These are phyloP conservation scores for Emergomyces orientalis DNA, from an alignment of 2,329 filamentous ascomycete species.

Conservation along the genomic window DNA sequence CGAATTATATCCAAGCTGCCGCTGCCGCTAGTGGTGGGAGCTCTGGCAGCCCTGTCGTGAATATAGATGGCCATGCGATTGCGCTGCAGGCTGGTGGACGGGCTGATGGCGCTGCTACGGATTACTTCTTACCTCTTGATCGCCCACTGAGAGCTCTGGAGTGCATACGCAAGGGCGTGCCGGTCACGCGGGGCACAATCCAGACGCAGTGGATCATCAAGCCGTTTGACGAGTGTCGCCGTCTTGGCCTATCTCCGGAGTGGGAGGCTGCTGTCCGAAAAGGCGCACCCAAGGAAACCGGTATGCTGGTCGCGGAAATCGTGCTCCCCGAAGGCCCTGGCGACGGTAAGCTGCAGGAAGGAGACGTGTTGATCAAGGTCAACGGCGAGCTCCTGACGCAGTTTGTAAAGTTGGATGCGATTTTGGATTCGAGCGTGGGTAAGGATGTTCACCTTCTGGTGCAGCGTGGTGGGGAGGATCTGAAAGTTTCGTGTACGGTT, in stretches of 20 bases:
- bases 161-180: constrained; percentile 67
- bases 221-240: constrained; percentile 91
- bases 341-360: constrained; percentile 79
- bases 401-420: constrained; percentile 83
- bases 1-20: constrained; percentile 94
- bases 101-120: constrained; percentile 88
- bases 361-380: constrained; percentile 85
- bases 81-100: constrained; percentile 89
- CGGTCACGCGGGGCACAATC: constrained; percentile 85
- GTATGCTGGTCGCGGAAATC: constrained; percentile 94
- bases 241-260: constrained; percentile 71
- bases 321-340: constrained; percentile 85
- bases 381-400: constrained; percentile 89
- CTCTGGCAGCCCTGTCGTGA: constrained; percentile 96
- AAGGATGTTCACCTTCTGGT: constrained; percentile 69
- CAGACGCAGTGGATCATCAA: constrained; percentile 97
- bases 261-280: constrained; percentile 81
- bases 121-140: constrained; percentile 93
- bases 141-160: constrained; percentile 77
- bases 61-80: constrained; percentile 84
- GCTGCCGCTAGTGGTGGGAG: constrained; percentile 93
- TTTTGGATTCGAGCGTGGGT: constrained; percentile 79
- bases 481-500: constrained; percentile 75
- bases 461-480: constrained; percentile 78
- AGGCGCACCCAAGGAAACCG: constrained; percentile 82